Evolutionary conservation across 768 basidiomycete genomes (phyloP).

Genomic region (Leccinum obscurum): DNA sequence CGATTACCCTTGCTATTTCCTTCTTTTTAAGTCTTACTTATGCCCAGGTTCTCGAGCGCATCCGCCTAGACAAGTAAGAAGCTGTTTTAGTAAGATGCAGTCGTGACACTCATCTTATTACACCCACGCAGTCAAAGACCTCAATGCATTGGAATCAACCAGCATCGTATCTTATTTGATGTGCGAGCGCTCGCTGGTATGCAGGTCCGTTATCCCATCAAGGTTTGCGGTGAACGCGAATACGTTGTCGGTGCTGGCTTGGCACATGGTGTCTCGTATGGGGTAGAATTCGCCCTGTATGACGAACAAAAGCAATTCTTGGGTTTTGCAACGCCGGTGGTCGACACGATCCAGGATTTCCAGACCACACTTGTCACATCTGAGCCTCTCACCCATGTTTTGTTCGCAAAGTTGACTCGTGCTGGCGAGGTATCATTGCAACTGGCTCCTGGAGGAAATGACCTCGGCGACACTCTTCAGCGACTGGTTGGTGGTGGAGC

Average conservation of each 20-base stretch:
- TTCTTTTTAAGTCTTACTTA: constrained; percentile 22
- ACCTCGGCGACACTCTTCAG: background rate
- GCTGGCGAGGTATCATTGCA: background rate
- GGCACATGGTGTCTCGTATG: constrained; percentile 25
- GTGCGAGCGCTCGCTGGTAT: constrained; percentile 10
- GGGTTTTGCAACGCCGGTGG: background rate
- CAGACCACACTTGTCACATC: constrained; percentile 4
- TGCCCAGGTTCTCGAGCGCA: constrained; percentile 17
- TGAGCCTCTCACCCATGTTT: background rate
- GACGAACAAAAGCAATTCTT: background rate
- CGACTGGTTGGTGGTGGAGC: background rate
- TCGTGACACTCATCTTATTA: background rate
- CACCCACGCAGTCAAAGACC: constrained; percentile 26
- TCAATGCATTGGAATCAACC: constrained; percentile 28
- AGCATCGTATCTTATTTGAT: constrained; percentile 27
- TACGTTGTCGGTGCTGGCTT: constrained; percentile 26
- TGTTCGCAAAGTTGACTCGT: constrained; percentile 5
- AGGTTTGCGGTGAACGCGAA: background rate
- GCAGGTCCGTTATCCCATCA: constrained; percentile 6
- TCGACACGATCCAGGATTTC: constrained; percentile 15
- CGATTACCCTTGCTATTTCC: background rate
- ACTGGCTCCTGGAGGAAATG: background rate
- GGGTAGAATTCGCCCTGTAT: constrained; percentile 23
- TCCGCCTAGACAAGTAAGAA: constrained; percentile 15
- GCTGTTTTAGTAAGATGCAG: background rate